Conservation (phyloP, 2,329 filamentous ascomycete species). For the Helotiales sp. region DNA sequence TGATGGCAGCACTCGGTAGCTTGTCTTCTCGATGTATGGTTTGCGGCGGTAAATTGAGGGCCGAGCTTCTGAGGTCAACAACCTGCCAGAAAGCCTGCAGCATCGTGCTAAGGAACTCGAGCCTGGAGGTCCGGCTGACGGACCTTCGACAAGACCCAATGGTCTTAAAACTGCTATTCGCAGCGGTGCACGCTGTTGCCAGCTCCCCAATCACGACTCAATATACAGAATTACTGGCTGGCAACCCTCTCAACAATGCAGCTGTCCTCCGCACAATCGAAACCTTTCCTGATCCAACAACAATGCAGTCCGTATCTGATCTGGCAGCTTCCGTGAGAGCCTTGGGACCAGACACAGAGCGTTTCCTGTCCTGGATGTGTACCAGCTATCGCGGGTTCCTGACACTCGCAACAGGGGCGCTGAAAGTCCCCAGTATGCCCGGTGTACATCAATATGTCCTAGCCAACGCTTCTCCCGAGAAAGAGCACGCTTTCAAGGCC, state of each 20-base stretch:
- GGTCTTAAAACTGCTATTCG: constrained; percentile 19
- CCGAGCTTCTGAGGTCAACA: constrained; percentile 5
- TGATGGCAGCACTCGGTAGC: constrained; percentile 5
- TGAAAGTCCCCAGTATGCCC: constrained; percentile 21
- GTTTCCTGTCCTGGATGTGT: constrained; percentile 20
- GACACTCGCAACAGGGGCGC: constrained; percentile 13
- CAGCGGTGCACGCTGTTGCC: constrained; percentile 14
- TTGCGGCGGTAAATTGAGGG: not conserved
- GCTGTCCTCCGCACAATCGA: not conserved
- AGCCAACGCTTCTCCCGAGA: constrained; percentile 19
- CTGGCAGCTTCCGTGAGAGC: not conserved
- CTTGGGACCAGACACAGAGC: not conserved
- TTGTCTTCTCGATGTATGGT: constrained; percentile 8
- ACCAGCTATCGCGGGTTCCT: constrained; percentile 21
- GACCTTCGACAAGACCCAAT: constrained; percentile 21
- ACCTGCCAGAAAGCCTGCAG: constrained; percentile 7
- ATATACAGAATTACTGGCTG: not conserved
- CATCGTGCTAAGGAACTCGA: not conserved
- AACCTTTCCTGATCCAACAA: constrained; percentile 7
- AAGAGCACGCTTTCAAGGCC: constrained; percentile 15
- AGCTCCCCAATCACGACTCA: not conserved
- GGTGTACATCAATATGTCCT: constrained; percentile 27
- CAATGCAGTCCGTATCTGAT: not conserved
- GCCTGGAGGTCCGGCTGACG: constrained; percentile 14
- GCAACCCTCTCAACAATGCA: not conserved